These are phyloP conservation scores for Rubroshorea leprosula DNA, from an alignment of 345 rosid genomes.

Conservation along the genomic window DNA sequence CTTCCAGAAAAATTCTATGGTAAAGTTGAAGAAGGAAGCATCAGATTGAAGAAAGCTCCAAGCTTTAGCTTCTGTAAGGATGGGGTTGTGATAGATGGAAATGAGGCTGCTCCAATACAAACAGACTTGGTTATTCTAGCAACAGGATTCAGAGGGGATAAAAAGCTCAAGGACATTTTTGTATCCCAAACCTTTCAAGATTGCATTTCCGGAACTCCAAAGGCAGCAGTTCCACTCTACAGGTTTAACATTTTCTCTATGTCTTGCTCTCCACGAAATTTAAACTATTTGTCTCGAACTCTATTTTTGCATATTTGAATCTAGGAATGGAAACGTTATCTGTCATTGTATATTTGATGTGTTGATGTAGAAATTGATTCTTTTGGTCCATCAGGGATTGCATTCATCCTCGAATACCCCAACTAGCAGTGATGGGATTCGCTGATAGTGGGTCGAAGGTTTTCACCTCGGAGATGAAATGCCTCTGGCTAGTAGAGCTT, in stretches of 20 bases:
- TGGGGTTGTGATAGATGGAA: constrained; percentile 10
- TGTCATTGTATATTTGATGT: too few species aligned
- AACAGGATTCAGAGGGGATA: not conserved
- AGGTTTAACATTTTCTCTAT: not conserved
- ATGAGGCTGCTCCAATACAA: not conserved
- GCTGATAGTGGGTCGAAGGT: constrained; percentile 12
- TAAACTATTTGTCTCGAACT: not conserved
- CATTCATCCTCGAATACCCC: constrained; percentile 27
- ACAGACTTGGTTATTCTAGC: not conserved
- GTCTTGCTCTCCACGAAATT: not conserved
- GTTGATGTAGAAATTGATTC: not conserved
- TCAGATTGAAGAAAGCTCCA: constrained; percentile 15
- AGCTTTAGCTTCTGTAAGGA: constrained; percentile 16
- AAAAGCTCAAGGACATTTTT: not conserved
- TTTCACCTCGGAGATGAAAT: constrained; percentile 18
- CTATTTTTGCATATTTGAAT: not conserved
- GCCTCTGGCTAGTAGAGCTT: constrained; percentile 20
- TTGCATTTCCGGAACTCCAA: not conserved
- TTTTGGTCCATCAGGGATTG: constrained; percentile 14
- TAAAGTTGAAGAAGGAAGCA: constrained; percentile 24
- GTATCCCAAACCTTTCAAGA: not conserved
- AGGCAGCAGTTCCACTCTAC: not conserved
- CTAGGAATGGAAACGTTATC: too few species aligned
- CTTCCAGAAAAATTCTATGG: constrained; percentile 22
- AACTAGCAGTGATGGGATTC: constrained; percentile 10